Base-by-base conservation (phyloP, 2,329 filamentous ascomycete genomes). In the Cladophialophora immunda region DNA sequence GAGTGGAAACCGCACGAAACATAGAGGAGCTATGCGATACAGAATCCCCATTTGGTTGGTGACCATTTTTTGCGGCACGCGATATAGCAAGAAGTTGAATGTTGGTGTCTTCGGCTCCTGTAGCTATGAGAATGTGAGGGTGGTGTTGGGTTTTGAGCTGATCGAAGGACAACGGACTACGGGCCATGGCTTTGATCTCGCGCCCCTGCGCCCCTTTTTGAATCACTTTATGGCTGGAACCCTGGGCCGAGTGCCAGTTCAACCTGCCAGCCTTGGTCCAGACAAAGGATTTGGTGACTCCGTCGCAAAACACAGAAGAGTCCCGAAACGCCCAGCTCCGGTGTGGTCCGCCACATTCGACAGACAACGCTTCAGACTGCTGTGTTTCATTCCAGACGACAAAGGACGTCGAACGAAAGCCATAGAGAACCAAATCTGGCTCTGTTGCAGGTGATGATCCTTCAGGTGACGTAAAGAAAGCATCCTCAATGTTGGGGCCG, bases 321-420 rank as follows among this genome's bases (percentile, higher is more conserved):
- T 76, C 74, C 8, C 76, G 75, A 69, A 85, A 92, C 2, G 87
- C 85, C 84, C 93, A 97, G 34, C 86, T 89, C 62, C 94, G 87
- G 75, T 97, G 93, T 0, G 89, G 89, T 36, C 94, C 94, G 63
- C 94, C 94, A 75, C 94, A 97, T 57, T 93, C 89, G 32, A 97
- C 84, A 0, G 83, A 84, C 62, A 90, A 86, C 17, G 94, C 78
- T 73, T 94, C 90, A 64, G 87, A 85, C 66, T 92, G 88, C 1
- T 81, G 82, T 0, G 87, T 89, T 75, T 92, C 89, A 76, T 97
- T 92, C 87, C 92, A 95, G 9, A 94, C 85, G 13, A 97, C 82
- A 75, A 98, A 96, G 55, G 88, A 83, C 68, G 89, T 92, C 75
- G 91, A 89, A 63, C 87, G 88, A 79, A 97, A 98, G 2, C 94